These are phyloP conservation scores for Myriosclerotinia curreyana DNA, from an alignment of 2,329 filamentous ascomycete genomes.

Conservation along the genomic window DNA sequence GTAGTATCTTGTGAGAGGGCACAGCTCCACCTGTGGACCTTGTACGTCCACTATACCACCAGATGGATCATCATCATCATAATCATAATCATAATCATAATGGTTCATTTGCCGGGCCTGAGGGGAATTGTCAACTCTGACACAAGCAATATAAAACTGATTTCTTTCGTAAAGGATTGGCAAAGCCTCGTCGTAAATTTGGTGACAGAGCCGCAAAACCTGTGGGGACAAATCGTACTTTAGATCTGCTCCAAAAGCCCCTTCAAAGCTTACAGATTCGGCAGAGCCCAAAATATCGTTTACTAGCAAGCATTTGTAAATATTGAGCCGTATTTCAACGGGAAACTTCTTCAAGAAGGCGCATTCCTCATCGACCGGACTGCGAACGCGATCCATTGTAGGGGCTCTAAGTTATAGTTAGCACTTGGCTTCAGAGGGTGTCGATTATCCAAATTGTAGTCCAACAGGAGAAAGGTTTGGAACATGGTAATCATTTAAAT, in stretches of 20 bases:
- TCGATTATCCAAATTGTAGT: not conserved
- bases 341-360: constrained; percentile 13
- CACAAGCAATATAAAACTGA: constrained; percentile 39
- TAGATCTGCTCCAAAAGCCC: not conserved
- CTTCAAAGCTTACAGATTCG: not conserved
- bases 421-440: too few relatives aligned
- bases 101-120: not conserved
- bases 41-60: not conserved
- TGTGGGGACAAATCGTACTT: constrained; percentile 25
- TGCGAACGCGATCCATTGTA: not conserved
- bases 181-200: constrained; percentile 23
- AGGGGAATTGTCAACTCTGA: not conserved
- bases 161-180: constrained; percentile 46
- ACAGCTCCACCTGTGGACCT: constrained; percentile 10
- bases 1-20: constrained; percentile 17
- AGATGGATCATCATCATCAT: not conserved
- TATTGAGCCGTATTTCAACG: constrained; percentile 55
- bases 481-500: too few relatives aligned
- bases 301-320: constrained; percentile 40
- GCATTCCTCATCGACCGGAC: not conserved
- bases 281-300: constrained; percentile 13
- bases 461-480: too few relatives aligned
- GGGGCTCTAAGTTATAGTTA: not conserved
- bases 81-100: not conserved
- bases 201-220: constrained; percentile 18